Evolutionary conservation across 345 rosid genomes (phyloP).

Genomic region (Boechera stricta): DNA sequence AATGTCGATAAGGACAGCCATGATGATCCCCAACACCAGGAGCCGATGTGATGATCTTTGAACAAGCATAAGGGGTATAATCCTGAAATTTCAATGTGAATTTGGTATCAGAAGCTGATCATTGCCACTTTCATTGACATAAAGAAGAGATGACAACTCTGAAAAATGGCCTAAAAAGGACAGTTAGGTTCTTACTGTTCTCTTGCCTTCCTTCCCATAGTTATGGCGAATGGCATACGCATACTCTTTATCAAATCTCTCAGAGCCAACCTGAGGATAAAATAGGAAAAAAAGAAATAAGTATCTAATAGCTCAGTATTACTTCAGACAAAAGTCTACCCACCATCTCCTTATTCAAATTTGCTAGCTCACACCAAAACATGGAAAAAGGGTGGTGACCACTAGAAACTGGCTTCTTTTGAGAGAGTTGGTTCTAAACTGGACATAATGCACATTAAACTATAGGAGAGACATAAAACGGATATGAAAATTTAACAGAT

Average conservation of each 20-base stretch:
- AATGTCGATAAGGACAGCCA: slow-evolving; percentile 95
- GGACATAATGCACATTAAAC: neutral
- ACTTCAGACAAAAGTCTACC: neutral
- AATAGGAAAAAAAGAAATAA: neutral
- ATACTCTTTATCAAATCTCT: slow-evolving; percentile 91
- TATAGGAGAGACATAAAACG: neutral
- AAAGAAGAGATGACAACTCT: neutral
- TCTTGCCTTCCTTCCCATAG: slow-evolving; percentile 94
- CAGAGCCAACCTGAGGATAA: slow-evolving; percentile 71
- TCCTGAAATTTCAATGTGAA: slow-evolving; percentile 61
- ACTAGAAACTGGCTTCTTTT: slow-evolving; percentile 23
- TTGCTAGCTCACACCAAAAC: slow-evolving; percentile 12
- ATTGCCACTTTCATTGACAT: neutral
- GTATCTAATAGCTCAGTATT: neutral
- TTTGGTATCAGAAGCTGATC: slow-evolving; percentile 21
- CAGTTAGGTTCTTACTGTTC: slow-evolving; percentile 62
- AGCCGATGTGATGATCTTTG: slow-evolving; percentile 72
- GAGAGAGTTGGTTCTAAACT: neutral
- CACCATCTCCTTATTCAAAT: slow-evolving; percentile 8
- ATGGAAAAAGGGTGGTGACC: neutral
- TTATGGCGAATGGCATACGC: slow-evolving; percentile 88
- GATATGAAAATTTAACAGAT: neutral
- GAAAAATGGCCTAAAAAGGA: slow-evolving; percentile 1
- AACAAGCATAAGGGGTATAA: slow-evolving; percentile 95
- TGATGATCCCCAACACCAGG: slow-evolving; percentile 93